phyloP scores from a whole-genome alignment of 2,329 filamentous ascomycete genomes.

The Ceratocystis alfenasii region DNA sequence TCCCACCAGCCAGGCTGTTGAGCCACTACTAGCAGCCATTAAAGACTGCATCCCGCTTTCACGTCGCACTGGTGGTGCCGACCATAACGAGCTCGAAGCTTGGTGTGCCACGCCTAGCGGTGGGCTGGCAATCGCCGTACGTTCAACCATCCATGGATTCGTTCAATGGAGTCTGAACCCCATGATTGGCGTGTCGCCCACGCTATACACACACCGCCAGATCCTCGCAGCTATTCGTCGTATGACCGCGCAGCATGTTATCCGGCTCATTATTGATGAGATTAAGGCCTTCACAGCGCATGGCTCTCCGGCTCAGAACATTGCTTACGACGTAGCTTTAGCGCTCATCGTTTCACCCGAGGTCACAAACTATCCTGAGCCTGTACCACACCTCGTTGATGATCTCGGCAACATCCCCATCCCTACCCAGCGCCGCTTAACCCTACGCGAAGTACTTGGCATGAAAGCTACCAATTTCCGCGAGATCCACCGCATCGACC shows the following conservation, averaged over 20 bases:
- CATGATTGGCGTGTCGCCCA: constrained; percentile 42
- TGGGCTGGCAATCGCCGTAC: constrained; percentile 46
- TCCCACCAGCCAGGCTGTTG: constrained; percentile 55
- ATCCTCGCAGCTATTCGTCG: constrained; percentile 40
- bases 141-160: constrained; percentile 49
- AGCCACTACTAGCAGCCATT: constrained; percentile 55
- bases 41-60: constrained; percentile 46
- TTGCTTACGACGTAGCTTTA: constrained; percentile 57
- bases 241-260: constrained; percentile 33
- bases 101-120: constrained; percentile 49
- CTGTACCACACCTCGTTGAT: constrained; percentile 29
- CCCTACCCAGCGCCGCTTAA: constrained; percentile 38
- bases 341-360: constrained; percentile 59
- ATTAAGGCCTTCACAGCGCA: constrained; percentile 34
- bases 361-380: constrained; percentile 34
- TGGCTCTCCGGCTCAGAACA: constrained; percentile 44
- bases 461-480: constrained; percentile 47
- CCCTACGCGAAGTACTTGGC: constrained; percentile 48
- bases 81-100: constrained; percentile 54
- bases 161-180: constrained; percentile 55
- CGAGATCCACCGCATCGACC: constrained; percentile 44
- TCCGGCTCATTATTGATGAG: constrained; percentile 55
- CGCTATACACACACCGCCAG: constrained; percentile 61
- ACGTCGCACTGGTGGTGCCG: constrained; percentile 49
- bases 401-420: constrained; percentile 30